These are phyloP conservation scores for Aquilaria malaccensis DNA, from an alignment of 345 rosid species.

Conservation along the genomic window DNA sequence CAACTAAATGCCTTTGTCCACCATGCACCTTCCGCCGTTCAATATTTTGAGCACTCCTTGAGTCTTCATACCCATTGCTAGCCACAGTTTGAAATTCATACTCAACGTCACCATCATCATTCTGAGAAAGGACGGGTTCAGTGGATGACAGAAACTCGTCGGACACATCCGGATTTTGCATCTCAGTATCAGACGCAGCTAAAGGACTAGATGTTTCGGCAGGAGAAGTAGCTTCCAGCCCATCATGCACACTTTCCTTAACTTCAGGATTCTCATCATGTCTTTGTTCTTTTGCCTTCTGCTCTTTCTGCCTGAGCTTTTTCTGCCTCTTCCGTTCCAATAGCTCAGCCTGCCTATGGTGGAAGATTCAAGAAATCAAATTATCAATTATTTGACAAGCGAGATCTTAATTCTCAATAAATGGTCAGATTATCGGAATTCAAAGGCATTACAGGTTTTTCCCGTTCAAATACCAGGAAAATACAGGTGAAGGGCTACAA, in stretches of 20 bases:
- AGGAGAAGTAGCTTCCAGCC: conserved; percentile 33
- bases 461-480: no score
- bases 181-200: conserved; percentile 35
- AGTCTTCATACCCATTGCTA: conserved; percentile 29
- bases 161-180: conserved; percentile 28
- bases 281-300: conserved; percentile 65
- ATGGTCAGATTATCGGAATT: no score
- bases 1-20: conserved; percentile 22
- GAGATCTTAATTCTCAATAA: no score
- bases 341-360: conserved; percentile 63
- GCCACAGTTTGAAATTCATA: conserved; percentile 33
- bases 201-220: conserved; percentile 37
- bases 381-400: no score
- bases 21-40: conserved; percentile 25
- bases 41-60: conserved; percentile 22
- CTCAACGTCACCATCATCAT: conserved; percentile 29
- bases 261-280: conserved; percentile 27
- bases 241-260: conserved; percentile 34
- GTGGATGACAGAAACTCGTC: conserved; percentile 29
- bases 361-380: conserved; percentile 8
- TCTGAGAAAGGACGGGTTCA: conserved; percentile 29
- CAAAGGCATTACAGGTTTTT: no score
- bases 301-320: conserved; percentile 80
- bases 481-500: no score
- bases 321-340: conserved; percentile 79